Evolutionary conservation across 768 basidiomycete species (phyloP), one percentile per base, ranked within the genome.

Genomic region (Tricholoma bakamatsutake): DNA sequence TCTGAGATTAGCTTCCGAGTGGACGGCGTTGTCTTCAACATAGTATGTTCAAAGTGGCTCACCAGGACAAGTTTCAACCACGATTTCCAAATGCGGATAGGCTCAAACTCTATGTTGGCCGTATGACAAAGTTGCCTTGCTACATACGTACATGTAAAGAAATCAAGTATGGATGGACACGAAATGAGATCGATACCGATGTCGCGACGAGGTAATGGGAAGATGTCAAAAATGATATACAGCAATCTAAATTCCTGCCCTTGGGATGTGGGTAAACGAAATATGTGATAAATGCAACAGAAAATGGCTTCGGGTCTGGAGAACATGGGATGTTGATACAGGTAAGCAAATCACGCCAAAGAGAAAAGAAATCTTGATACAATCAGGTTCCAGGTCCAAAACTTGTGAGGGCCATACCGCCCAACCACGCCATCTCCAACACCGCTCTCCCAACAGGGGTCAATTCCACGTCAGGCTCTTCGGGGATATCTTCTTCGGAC

Each of bases 351-450:
- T 50, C 34, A 51, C 49, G 55, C 12, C 4, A 34, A 47, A 42
- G 33, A 54, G 5, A 48, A n/a, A 4, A 51, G 49, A 53, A 12
- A 42, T 42, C 42, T 50, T 47, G 42, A 30, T 37, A 31, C 43
- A 35, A 49, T 40, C 57, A 63, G 15, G 56, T 57, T 57, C 60
- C 62, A 31, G 66, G 64, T 48, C 74, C 73, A 62, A 81, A 82
- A 56, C 80, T 79, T 31, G 76, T 78, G 42, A 81, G 68, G 10
- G 81, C 80, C 64, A 82, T 65, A 27, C 74, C 73, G 46, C 81
- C 81, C 52, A 78, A 66, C 76, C 78, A 81, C 18, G 75, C 77
- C 81, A 81, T 80, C 64, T 82, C 80, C 64, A 80, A 66, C 49
- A 80, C 79, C 5, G 81, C 78, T 55, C 73, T 73, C 35, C 81